These are phyloP conservation scores for Phaeotremella skinneri DNA, from an alignment of 768 basidiomycete genomes.

Conservation along the genomic window DNA sequence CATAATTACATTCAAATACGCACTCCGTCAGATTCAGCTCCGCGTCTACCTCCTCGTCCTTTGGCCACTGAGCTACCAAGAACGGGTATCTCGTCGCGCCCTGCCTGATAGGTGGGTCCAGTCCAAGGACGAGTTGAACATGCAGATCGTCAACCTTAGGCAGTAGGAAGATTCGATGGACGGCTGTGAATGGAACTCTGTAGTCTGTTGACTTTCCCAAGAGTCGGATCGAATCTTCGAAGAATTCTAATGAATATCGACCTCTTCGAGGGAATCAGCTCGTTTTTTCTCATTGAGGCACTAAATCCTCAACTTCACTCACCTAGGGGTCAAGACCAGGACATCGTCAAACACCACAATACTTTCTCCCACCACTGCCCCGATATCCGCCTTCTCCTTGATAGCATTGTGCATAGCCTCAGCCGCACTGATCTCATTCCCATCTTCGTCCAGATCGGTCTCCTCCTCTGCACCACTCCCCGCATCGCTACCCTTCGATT, in stretches of 20 bases:
- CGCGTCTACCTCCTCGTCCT: conserved; percentile 94
- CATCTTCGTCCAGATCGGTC: conserved; percentile 47
- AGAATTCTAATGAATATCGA: conserved; percentile 97
- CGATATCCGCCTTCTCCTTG: conserved; percentile 94
- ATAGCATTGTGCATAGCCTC: conserved; percentile 95
- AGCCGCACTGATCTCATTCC: conserved; percentile 68
- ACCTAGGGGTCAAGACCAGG: conserved; percentile 79
- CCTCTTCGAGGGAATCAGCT: conserved; percentile 59
- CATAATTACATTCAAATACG: conserved; percentile 42
- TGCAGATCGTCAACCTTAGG: conserved; percentile 92
- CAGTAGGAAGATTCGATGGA: conserved; percentile 82
- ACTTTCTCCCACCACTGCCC: conserved; percentile 83
- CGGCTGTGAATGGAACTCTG: conserved; percentile 86
- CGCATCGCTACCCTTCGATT: conserved; percentile 43
- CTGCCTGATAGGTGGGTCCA: conserved; percentile 91
- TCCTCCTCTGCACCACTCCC: conserved; percentile 56
- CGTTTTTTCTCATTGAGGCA: neutral
- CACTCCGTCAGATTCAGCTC: conserved; percentile 91
- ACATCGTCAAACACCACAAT: conserved; percentile 95
- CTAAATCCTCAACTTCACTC: conserved; percentile 7
- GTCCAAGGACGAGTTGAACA: conserved; percentile 88
- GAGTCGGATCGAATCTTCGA: conserved; percentile 84
- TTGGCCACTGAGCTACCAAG: conserved; percentile 95
- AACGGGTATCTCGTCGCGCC: conserved; percentile 98
- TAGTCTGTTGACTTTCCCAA: conserved; percentile 99